phyloP scores from a whole-genome alignment of 1,284 basidiomycete species.

The Ceratobasidium sp. region DNA sequence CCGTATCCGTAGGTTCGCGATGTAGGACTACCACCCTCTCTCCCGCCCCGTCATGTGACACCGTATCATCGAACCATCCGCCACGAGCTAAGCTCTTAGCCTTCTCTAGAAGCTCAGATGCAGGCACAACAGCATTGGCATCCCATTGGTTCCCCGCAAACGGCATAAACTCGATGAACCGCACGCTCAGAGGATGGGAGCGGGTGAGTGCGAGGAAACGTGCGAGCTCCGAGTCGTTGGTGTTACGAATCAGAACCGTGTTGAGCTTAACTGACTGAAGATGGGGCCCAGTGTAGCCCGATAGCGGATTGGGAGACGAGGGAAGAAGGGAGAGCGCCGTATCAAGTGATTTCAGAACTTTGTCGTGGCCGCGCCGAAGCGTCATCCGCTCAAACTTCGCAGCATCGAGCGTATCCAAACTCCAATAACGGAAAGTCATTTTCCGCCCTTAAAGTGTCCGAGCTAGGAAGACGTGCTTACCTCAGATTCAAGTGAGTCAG shows the following conservation, averaged over 20 bases:
- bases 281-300: slow-evolving; percentile 53
- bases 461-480: too few species aligned
- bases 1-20: slow-evolving; percentile 79
- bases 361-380: slow-evolving; percentile 77
- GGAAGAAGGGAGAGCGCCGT: slow-evolving; percentile 64
- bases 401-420: slow-evolving; percentile 88
- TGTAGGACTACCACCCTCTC: slow-evolving; percentile 72
- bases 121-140: slow-evolving; percentile 26
- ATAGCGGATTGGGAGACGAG: background rate
- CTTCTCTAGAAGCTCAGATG: slow-evolving; percentile 20
- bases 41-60: background rate
- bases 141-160: slow-evolving; percentile 75
- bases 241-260: slow-evolving; percentile 81
- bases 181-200: slow-evolving; percentile 73
- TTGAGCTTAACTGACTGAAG: slow-evolving; percentile 82
- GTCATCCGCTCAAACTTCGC: slow-evolving; percentile 92
- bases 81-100: slow-evolving; percentile 2
- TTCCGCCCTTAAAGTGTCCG: too few species aligned
- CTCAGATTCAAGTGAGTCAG: slow-evolving; percentile 88
- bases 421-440: too few species aligned
- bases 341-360: slow-evolving; percentile 78
- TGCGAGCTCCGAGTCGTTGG: slow-evolving; percentile 83
- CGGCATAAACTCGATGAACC: slow-evolving; percentile 95
- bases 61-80: slow-evolving; percentile 35
- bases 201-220: slow-evolving; percentile 84